Base-by-base conservation (phyloP, 139 green algal species). In the Monoraphidium neglectum region DNA sequence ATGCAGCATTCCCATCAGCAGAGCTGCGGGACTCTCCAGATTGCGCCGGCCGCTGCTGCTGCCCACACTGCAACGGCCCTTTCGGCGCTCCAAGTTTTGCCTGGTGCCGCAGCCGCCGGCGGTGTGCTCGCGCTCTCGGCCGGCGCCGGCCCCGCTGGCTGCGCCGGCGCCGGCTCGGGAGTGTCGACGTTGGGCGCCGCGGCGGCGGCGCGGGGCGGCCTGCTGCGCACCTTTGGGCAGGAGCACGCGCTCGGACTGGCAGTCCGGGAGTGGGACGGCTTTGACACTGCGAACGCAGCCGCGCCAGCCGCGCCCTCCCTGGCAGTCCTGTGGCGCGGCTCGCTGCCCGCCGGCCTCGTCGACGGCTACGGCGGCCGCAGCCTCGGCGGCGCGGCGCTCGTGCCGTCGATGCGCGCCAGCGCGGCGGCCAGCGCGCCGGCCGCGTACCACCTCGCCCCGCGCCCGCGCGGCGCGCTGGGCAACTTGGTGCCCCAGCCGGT, bases 401-500 rank as follows among this genome's bases (percentile, higher is more conserved):
- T 59, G 2, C 81, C 81, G 18, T 23, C 71, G 2, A 59, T 89
- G 32, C 28, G 85, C 15, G 77, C 56, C 2, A 72, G 69, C 0
- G 0, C 56, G 1, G 49, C 35, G 1, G 57, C 47, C 24, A 2
- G 36, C 18, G 15, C 61, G 1, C 13, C 75, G 2, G 4, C 8
- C 8, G 76, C 77, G 1, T 83, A 73, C 65, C 63, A 82, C 70
- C 81, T 91, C 26, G 46, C 82, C 38, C 82, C 87, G 5, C 49
- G 60, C 21, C 87, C 87, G 1, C 71, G 83, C 3, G 87, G 87
- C 8, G 68, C 77, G 3, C 81, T 92, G 18, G 76, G 33, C 54
- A 86, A 65, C 74, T 77, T 92, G 46, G 61, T 85, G 56, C 82
- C 87, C 3, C 37, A 47, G n/a, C 60, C 74, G 30, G 40, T 88